These are phyloP conservation scores for Kluyveromyces nonfermentans DNA, from an alignment of 805 yeast genomes.

Conservation along the genomic window DNA sequence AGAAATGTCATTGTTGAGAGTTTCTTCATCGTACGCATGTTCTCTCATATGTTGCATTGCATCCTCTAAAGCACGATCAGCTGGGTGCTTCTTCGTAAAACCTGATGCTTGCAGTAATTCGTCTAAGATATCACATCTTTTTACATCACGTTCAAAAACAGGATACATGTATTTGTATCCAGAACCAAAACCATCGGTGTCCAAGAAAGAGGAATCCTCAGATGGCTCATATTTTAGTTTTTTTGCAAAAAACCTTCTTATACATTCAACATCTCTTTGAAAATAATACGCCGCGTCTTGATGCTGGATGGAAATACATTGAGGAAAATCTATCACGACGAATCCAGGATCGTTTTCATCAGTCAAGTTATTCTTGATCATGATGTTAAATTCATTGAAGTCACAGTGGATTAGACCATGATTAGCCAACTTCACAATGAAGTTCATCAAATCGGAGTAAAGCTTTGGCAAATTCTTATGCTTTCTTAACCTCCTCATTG, in stretches of 20 bases:
- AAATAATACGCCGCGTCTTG: constrained; percentile 81
- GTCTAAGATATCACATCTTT: constrained; percentile 63
- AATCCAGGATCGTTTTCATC: constrained; percentile 52
- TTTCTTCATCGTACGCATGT: constrained; percentile 28
- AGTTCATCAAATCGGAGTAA: constrained; percentile 79
- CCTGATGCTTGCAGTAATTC: constrained; percentile 91
- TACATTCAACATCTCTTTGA: constrained; percentile 87
- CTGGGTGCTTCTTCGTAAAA: constrained; percentile 44
- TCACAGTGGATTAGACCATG: constrained; percentile 95
- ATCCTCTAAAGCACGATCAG: constrained; percentile 57
- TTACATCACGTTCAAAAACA: constrained; percentile 64
- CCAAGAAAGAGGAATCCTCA: constrained; percentile 61
- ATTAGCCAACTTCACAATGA: constrained; percentile 73
- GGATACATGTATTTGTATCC: constrained; percentile 75
- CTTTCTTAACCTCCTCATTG: constrained; percentile 73
- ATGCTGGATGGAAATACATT: constrained; percentile 90
- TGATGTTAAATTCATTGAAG: constrained; percentile 92
- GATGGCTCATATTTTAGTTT: constrained; percentile 67
- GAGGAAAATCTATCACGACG: constrained; percentile 96
- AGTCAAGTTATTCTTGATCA: constrained; percentile 52
- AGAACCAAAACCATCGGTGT: constrained; percentile 72
- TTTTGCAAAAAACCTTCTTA: constrained; percentile 70
- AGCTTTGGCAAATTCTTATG: constrained; percentile 62
- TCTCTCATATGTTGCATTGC: constrained; percentile 64
- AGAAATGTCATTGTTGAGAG: constrained; percentile 52